These are phyloP conservation scores for Gyrodon tennesseensis DNA, from an alignment of 1,284 basidiomycete genomes.

Conservation along the genomic window DNA sequence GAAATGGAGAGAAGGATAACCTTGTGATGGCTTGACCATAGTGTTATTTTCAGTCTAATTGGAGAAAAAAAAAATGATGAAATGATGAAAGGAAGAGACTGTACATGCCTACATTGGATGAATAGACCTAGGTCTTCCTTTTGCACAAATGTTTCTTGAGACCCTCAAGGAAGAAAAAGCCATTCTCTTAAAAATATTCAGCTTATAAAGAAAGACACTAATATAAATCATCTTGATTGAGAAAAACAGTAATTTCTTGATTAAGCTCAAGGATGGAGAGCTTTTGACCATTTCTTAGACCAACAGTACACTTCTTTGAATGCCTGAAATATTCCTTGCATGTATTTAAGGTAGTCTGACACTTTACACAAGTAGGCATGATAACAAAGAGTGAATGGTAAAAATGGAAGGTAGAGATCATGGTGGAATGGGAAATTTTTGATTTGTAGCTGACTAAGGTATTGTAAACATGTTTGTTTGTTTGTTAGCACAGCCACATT, in stretches of 20 bases:
- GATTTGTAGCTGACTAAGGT: too few relatives aligned
- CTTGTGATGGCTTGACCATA: too few relatives aligned
- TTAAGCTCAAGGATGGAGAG: not conserved
- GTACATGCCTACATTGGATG: not conserved
- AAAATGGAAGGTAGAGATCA: not conserved
- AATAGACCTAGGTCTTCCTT: not conserved
- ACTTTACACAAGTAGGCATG: slow-evolving; percentile 1
- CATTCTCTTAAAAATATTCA: not conserved
- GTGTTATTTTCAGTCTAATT: too few relatives aligned
- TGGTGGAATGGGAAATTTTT: not conserved
- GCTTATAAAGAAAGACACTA: not conserved
- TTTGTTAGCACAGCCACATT: too few relatives aligned
- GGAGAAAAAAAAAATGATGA: not conserved
- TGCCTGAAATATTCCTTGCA: not conserved
- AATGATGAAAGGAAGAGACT: not conserved
- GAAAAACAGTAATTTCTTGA: not conserved
- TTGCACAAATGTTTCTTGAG: not conserved
- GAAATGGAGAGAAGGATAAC: too few relatives aligned
- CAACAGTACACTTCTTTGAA: not conserved
- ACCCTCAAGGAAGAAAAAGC: not conserved
- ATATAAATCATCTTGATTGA: not conserved
- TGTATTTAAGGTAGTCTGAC: not conserved
- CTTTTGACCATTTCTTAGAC: not conserved
- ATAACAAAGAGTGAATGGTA: not conserved
- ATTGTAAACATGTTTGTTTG: too few relatives aligned